Base-by-base conservation (phyloP, 768 basidiomycete species). In the Nidularia sp. region DNA sequence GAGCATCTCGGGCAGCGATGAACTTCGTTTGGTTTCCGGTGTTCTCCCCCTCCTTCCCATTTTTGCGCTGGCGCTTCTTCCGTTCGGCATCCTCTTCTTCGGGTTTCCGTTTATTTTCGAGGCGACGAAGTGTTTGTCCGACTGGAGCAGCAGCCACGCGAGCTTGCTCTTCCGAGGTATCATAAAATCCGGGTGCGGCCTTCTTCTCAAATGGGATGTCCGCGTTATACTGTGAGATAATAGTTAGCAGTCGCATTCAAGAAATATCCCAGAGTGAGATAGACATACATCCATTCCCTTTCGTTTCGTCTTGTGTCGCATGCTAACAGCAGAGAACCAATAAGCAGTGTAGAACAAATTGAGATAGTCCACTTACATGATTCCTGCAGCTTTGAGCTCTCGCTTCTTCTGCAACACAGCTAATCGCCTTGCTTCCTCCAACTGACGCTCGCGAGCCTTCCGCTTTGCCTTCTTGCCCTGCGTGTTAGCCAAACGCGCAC, bases 381-480 rank as follows among this genome's bases (percentile, higher is more conserved):
- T 98, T 56, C 97, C 97, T 36, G 97, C 97, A 2, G 94, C 94
- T 68, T 98, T 99, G 56, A 99, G 70, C 66, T 98, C 97, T 60
- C 97, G 79, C 73, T 95, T 97, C 78, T 99, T 99, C 67, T 98
- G 97, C 50, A 99, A 70, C 34, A 96, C 91, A 6, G 97, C 97
- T 42, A 99, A 72, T 22, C 97, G 80, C 49, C 96, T 77, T 2
- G 97, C 97, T 65, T 99, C 97, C 65, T 99, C 97, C 35, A 99
- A 73, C 63, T 98, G 96, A 53, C 96, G 88, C 63, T 99, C 97
- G 44, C 97, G 83, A 4, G 95, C 97, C 71, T 98, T 99, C 60
- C 97, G 88, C 69, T 99, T 99, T 2, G 97, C 97, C 70, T 99
- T 99, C 70, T 99, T 99, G 34, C 97, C 97, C 69, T 99, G 97